Evolutionary conservation across 2,329 filamentous ascomycete species (phyloP), one percentile per base, ranked within the genome.

Genomic region (Diaporthe eres): DNA sequence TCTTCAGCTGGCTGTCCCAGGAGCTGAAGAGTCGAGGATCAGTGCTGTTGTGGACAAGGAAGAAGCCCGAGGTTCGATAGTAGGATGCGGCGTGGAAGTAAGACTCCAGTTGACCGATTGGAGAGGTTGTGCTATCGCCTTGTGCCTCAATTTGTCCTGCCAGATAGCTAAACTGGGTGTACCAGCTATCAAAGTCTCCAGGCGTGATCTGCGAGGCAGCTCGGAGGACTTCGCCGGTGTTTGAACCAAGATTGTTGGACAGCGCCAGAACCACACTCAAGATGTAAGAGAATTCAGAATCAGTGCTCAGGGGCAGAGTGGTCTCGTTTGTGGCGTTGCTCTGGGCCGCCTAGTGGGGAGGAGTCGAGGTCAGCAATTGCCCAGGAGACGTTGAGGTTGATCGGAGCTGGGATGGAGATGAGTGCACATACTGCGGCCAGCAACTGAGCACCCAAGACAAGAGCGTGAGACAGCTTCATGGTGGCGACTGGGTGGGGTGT

Each of bases 11-110:
- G 61, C 82, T 78, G 5, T 80, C 77, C 85, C 86, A 88, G 0
- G 85, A 71, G 0, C 73, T 78, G 63, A 82, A 80, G 73, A 88
- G 85, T 7, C 84, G 82, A 4, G 85, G 84, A 70, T 88, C 84
- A 17, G 72, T 81, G 81, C 80, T 81, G 78, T 88, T 84, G 1
- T 80, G 82, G 67, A 85, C 83, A 13, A 87, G 80, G 77, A 83
- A 88, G 76, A 86, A 85, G 75, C 85, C 84, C 12, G 87, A 84
- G 0, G 79, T 72, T 31, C 86, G 84, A 77, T 84, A 88, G 78
- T 88, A 88, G 1, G 79, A 83, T 0, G 86, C 77, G 3, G 85
- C 83, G 7, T 80, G 82, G 77, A 88, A 87, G 78, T 68, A 53
- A 7, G 44, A 51, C 31, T 68, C 80, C 81, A 10, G 80, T 79